Evolutionary conservation across 2,329 filamentous ascomycete genomes (phyloP).

Genomic region (Penicillium vulpinum): DNA sequence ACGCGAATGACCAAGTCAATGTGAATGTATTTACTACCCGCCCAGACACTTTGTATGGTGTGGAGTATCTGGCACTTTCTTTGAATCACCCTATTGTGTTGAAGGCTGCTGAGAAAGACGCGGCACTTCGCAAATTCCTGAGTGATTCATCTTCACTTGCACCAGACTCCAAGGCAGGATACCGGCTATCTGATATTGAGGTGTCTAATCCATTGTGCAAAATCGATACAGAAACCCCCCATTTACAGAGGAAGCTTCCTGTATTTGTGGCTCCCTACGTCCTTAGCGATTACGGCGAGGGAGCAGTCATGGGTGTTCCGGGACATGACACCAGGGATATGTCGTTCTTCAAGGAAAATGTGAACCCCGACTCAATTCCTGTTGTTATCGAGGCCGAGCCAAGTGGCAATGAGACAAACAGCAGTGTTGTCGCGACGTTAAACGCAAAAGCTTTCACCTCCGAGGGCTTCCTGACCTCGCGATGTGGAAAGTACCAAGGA

Average conservation of each 20-base stretch:
- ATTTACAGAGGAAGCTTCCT: slow-evolving; percentile 56
- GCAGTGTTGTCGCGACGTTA: slow-evolving; percentile 33
- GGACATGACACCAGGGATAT: slow-evolving; percentile 78
- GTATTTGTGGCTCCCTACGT: slow-evolving; percentile 85
- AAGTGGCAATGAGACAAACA: slow-evolving; percentile 23
- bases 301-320: slow-evolving; percentile 89
- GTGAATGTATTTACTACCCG: slow-evolving; percentile 81
- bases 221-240: slow-evolving; percentile 52
- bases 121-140: slow-evolving; percentile 67
- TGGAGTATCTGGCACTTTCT: slow-evolving; percentile 80
- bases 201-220: slow-evolving; percentile 65
- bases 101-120: slow-evolving; percentile 59
- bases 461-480: slow-evolving; percentile 66
- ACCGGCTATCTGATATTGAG: slow-evolving; percentile 61
- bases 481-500: slow-evolving; percentile 65
- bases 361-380: slow-evolving; percentile 59
- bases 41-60: slow-evolving; percentile 82
- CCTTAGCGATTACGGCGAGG: slow-evolving; percentile 79
- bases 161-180: slow-evolving; percentile 62
- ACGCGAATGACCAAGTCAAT: slow-evolving; percentile 33
- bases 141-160: slow-evolving; percentile 56
- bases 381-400: slow-evolving; percentile 58
- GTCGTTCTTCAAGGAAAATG: slow-evolving; percentile 75
- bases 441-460: slow-evolving; percentile 59
- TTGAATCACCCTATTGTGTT: slow-evolving; percentile 69